Evolutionary conservation across 768 basidiomycete species (phyloP).

Genomic region (Serendipita indica): DNA sequence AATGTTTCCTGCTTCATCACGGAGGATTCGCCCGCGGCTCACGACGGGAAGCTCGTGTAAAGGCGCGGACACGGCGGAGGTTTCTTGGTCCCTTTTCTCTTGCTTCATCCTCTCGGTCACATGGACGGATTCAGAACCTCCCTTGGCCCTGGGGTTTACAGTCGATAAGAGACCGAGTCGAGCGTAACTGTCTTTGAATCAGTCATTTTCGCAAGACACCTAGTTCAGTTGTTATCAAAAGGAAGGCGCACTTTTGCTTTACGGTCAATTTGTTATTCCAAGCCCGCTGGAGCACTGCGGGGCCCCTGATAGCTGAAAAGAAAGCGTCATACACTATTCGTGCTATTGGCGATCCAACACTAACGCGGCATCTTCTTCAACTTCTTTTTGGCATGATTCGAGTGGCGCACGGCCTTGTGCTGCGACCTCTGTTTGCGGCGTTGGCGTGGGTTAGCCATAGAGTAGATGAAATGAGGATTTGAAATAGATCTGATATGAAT

Average conservation of each 20-base stretch:
- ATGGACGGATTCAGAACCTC: constrained; percentile 40
- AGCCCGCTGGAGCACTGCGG: constrained; percentile 61
- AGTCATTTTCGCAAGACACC: constrained; percentile 10
- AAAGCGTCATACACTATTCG: constrained; percentile 11
- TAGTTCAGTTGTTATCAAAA: constrained; percentile 1
- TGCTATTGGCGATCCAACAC: constrained; percentile 17
- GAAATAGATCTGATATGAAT: no score
- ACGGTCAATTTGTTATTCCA: constrained; percentile 86
- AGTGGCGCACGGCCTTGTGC: constrained; percentile 60
- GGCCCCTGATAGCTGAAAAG: constrained; percentile 56
- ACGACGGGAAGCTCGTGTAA: no score
- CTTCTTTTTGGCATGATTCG: constrained; percentile 56
- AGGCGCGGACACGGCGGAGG: constrained; percentile 17
- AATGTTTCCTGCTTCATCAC: constrained; percentile 66
- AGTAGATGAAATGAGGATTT: constrained; percentile 12
- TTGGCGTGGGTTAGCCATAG: constrained; percentile 94
- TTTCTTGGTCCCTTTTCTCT: neutral
- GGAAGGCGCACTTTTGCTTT: constrained; percentile 64
- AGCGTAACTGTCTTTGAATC: constrained; percentile 40
- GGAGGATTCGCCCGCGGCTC: constrained; percentile 67
- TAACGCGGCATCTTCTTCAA: constrained; percentile 65
- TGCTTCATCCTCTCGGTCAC: neutral
- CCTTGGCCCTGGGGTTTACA: constrained; percentile 51
- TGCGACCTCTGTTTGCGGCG: constrained; percentile 69
- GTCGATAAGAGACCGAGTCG: constrained; percentile 58